Conservation (phyloP, 371 early-diverging fungal genomes). For the Rhizopus stolonifer region DNA sequence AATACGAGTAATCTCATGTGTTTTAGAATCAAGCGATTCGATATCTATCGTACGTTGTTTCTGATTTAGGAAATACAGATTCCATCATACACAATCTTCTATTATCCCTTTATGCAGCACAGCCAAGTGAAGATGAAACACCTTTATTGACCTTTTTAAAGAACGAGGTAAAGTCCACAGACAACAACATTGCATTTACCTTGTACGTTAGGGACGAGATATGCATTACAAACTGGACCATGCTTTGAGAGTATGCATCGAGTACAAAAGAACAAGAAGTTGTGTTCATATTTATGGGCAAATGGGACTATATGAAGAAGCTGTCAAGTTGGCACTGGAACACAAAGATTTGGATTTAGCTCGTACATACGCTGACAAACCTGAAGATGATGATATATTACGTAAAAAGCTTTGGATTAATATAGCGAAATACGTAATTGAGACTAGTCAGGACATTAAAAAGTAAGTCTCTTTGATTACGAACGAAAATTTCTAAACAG, state of each 20-base stretch:
- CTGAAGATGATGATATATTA: conserved; percentile 70
- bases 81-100: conserved; percentile 90
- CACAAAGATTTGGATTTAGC: conserved; percentile 86
- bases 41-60: conserved; percentile 82
- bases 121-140: conserved; percentile 62
- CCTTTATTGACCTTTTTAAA: conserved; percentile 69
- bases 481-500: too few relatives aligned
- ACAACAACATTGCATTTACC: too few relatives aligned
- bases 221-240: conserved; percentile 85
- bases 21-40: conserved; percentile 82
- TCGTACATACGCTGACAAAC: conserved; percentile 86
- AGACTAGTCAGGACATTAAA: conserved; percentile 79
- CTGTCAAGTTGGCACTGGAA: conserved; percentile 81
- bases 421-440: conserved; percentile 89
- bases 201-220: conserved; percentile 51
- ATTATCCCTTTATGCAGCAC: conserved; percentile 78
- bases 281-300: conserved; percentile 82
- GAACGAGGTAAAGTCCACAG: conserved; percentile 54
- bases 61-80: conserved; percentile 75
- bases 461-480: too few relatives aligned
- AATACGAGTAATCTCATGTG: background rate
- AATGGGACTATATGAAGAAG: conserved; percentile 86
- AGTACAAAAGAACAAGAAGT: conserved; percentile 70
- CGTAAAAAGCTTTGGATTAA: conserved; percentile 89
- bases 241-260: conserved; percentile 81